Base-by-base conservation (phyloP, 192 early-diverging fungal species). In the Nowakowskiella sp. region DNA sequence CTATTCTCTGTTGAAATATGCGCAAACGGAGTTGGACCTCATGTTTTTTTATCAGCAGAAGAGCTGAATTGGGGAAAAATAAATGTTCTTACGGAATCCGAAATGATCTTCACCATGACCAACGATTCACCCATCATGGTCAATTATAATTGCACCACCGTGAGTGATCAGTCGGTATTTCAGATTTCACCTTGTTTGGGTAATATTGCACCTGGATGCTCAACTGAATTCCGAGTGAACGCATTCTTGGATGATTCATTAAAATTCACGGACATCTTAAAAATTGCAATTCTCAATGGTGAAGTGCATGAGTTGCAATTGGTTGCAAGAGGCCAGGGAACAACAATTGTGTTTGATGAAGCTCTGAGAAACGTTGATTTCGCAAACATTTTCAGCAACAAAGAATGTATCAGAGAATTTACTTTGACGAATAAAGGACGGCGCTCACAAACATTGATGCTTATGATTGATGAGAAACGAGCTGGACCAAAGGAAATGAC, bases 11-110 rank as follows among this genome's bases (percentile, higher is more conserved):
- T 78, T 4, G 67, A 73, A 34, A 76, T 82, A 24, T 25, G 47
- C 0, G 75, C 63, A 1, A 64, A 58, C 29, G 80, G 80, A 4
- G 72, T 80, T 25, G 80, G 80, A 0, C 80, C 80, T 19, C 60
- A 66, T 39, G 62, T 81, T 7, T 21, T 60, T 1, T 39, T 82
- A 5, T 74, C 71, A 3, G 44, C 57, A 1, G 71, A 55, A 28
- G 74, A 77, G 44, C 33, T 82, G 8, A 71, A 70, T 36, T 82
- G 74, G 74, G 76, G 76, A 0, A 78, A 73, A 30, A 80, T 82
- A 9, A 62, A 59, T 6, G 80, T 82, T 9, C 43, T 82, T 49
- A 58, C 62, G 27, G 27, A 62, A 5, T 21, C 47, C 3, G 4
- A 47, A 5, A 16, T 55, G 19, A 28, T 31, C 4, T 42, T 82